Base-by-base conservation (phyloP, 2,329 filamentous ascomycete species). In the Aureobasidium mangrovei region DNA sequence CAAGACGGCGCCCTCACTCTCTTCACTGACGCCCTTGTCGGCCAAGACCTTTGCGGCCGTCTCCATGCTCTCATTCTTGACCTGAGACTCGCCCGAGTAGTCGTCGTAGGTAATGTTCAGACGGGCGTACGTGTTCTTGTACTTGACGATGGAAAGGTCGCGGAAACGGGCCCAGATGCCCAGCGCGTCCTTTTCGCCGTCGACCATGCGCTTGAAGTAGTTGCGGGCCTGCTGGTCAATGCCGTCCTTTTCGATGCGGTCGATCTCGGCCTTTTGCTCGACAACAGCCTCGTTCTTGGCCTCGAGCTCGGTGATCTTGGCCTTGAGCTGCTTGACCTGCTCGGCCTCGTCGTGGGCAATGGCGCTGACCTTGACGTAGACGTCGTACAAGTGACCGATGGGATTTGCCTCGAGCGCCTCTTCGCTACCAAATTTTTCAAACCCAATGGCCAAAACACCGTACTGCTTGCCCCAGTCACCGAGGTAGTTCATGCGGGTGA, bases 401-500 rank as follows among this genome's bases (percentile, higher is more conserved):
- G 88, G 87, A 63, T 91, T 86, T 45, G 77, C 76, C 59, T 79
- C 69, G 9, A 93, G 76, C 56, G 82, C 80, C 61, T 85, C 82
- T 68, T 91, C 86, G 57, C 79, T 81, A 31, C 88, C 88, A 66
- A 85, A 91, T 63, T 80, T 81, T 65, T 87, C 78, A 67, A 85
- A 93, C 0, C 84, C 86, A 54, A 91, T 75, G 4, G 86, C 86
- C 40, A 89, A 70, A 7, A 89, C 76, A 56, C 82, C 82, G 58
- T 83, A 86, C 63, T 86, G 84, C 69, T 85, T 86, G 27, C 86
- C 86, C 86, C 86, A 90, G 65, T 90, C 86, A 35, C 86, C 86
- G 0, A 89, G 75, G 64, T 89, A 90, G 70, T 89, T 89, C 73
- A 89, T 78, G 27, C 81, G 76, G 42, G 81, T 69, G 0, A 88